A percentile compares a stretch with the other conserved stretches of the same genome.
phyloP scores from a whole-genome alignment of 768 basidiomycete genomes.

The Pleurotus tuoliensis region DNA sequence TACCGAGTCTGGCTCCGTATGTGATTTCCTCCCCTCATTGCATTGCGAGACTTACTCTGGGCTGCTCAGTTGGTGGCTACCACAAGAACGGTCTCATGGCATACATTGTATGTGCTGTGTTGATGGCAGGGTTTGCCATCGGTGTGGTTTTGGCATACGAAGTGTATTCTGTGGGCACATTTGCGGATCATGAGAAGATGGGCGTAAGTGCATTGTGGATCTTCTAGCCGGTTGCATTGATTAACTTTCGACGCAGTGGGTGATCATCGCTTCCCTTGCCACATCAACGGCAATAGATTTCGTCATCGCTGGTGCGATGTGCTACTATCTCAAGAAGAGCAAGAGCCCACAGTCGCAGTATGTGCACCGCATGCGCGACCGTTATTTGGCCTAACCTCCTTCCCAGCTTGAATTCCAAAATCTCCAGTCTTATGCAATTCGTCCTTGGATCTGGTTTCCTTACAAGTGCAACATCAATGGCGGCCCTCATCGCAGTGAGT shows the following conservation, averaged over 20 bases:
- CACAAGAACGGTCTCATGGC: constrained; percentile 29
- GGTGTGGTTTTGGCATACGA: constrained; percentile 30
- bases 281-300: constrained; percentile 42
- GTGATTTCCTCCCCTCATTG: constrained; percentile 15
- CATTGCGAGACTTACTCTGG: not conserved
- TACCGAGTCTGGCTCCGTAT: constrained; percentile 44
- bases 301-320: constrained; percentile 32
- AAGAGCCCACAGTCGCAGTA: constrained; percentile 20
- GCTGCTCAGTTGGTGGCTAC: constrained; percentile 29
- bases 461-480: constrained; percentile 40
- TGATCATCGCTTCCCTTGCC: constrained; percentile 36
- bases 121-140: constrained; percentile 22
- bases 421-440: constrained; percentile 29
- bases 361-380: not conserved
- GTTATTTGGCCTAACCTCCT: not conserved
- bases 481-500: constrained; percentile 38
- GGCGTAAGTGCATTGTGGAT: constrained; percentile 21
- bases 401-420: constrained; percentile 24
- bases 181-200: constrained; percentile 24
- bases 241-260: constrained; percentile 28
- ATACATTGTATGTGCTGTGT: constrained; percentile 15
- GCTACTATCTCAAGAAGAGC: constrained; percentile 29
- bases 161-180: constrained; percentile 31
- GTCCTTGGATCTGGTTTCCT: constrained; percentile 22
- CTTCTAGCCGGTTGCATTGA: not conserved